Evolutionary conservation across 768 basidiomycete genomes (phyloP).

Genomic region (Sarcodon sp.): DNA sequence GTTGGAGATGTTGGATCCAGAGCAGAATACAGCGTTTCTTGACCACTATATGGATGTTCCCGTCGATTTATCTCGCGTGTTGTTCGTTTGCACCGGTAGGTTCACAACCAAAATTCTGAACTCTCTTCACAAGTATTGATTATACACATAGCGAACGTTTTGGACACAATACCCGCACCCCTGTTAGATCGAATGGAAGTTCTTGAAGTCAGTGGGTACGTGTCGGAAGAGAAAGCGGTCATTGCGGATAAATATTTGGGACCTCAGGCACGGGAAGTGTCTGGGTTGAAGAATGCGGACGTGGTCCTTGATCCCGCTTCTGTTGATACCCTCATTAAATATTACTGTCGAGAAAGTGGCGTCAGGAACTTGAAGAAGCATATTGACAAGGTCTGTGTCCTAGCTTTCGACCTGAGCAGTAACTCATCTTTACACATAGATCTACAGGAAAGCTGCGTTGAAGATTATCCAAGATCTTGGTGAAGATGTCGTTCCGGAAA

Average conservation of each 20-base stretch:
- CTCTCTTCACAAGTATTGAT: slow-evolving; percentile 1
- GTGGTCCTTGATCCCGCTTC: slow-evolving; percentile 66
- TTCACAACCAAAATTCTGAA: background rate
- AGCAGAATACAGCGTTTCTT: slow-evolving; percentile 89
- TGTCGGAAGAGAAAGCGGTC: slow-evolving; percentile 82
- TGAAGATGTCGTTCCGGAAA: slow-evolving; percentile 76
- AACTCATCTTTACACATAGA: slow-evolving; percentile 29
- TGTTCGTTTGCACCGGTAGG: slow-evolving; percentile 88
- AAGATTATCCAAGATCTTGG: slow-evolving; percentile 86
- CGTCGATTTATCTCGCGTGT: slow-evolving; percentile 88
- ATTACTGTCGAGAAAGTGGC: slow-evolving; percentile 95
- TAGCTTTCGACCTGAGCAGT: background rate
- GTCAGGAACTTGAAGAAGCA: slow-evolving; percentile 97
- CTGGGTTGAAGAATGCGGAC: slow-evolving; percentile 77
- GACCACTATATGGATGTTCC: slow-evolving; percentile 98
- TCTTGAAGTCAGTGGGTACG: slow-evolving; percentile 88
- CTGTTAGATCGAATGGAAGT: slow-evolving; percentile 95
- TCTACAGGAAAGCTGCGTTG: slow-evolving; percentile 92
- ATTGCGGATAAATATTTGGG: slow-evolving; percentile 84
- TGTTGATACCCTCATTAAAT: slow-evolving; percentile 85
- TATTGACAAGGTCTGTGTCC: slow-evolving; percentile 74
- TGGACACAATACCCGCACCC: slow-evolving; percentile 90
- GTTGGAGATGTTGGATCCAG: slow-evolving; percentile 88
- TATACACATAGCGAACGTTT: slow-evolving; percentile 52
- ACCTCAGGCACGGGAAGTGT: slow-evolving; percentile 87